Evolutionary conservation across 2,329 filamentous ascomycete species (phyloP).

Genomic region (Alternaria ventricosa): DNA sequence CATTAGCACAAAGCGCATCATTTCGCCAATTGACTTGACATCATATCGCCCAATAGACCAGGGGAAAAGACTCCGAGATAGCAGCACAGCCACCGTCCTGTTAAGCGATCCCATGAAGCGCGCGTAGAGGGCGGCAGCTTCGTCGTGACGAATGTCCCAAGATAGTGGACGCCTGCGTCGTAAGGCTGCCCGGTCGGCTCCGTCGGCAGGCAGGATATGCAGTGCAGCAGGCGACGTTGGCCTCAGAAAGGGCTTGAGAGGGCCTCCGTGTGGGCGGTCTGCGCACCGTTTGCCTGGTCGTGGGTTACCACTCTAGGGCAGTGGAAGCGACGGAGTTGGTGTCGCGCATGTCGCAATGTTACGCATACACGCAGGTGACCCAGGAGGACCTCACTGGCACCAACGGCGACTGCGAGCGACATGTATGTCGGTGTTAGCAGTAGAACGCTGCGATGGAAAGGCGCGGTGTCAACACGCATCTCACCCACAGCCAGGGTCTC

Average conservation of each 20-base stretch:
- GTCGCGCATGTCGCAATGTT: neutral
- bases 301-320: neutral
- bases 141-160: neutral
- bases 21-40: neutral
- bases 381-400: slow-evolving; percentile 4
- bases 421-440: neutral
- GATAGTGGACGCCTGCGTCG: neutral
- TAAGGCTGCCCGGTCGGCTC: slow-evolving; percentile 8
- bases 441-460: neutral
- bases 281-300: slow-evolving; percentile 14
- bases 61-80: neutral
- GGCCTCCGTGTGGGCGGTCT: slow-evolving; percentile 1
- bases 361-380: slow-evolving; percentile 11
- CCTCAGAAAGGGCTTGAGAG: neutral
- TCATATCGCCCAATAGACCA: neutral
- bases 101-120: neutral
- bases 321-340: neutral
- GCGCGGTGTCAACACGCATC: neutral
- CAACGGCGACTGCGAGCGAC: neutral
- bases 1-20: neutral
- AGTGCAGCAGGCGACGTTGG: slow-evolving; percentile 3
- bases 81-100: neutral
- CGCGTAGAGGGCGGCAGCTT: neutral
- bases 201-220: neutral
- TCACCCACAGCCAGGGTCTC: neutral